Conservation (phyloP, 2,329 filamentous ascomycete genomes). For the Colletotrichum sp. region DNA sequence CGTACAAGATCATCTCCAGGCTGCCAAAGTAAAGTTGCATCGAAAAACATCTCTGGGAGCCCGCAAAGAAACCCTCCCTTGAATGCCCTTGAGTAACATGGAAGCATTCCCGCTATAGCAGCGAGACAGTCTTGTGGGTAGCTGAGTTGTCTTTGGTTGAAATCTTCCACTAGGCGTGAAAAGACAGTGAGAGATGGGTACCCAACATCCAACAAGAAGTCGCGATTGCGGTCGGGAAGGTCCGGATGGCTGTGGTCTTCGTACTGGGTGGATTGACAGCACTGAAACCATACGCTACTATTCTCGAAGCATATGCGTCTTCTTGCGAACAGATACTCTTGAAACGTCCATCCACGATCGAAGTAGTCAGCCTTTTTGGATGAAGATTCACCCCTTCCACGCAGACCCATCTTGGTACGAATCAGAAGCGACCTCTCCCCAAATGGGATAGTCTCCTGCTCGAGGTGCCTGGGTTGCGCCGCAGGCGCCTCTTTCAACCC, state of each 20-base stretch:
- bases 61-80: neutral
- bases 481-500: neutral
- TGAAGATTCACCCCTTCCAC: neutral
- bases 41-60: neutral
- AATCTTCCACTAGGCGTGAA: neutral
- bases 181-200: neutral
- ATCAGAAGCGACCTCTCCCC: neutral
- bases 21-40: neutral
- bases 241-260: neutral
- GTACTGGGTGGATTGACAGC: neutral
- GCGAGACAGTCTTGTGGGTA: neutral
- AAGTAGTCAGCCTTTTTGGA: neutral
- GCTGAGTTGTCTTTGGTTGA: neutral
- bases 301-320: neutral
- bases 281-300: neutral
- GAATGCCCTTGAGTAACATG: neutral
- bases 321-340: neutral
- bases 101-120: neutral
- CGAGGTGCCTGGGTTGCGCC: neutral
- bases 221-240: neutral
- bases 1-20: neutral
- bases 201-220: neutral
- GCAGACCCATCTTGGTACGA: neutral
- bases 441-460: neutral
- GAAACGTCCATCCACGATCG: neutral